Conservation (phyloP, 345 rosid species). For the Ricinus communis region DNA sequence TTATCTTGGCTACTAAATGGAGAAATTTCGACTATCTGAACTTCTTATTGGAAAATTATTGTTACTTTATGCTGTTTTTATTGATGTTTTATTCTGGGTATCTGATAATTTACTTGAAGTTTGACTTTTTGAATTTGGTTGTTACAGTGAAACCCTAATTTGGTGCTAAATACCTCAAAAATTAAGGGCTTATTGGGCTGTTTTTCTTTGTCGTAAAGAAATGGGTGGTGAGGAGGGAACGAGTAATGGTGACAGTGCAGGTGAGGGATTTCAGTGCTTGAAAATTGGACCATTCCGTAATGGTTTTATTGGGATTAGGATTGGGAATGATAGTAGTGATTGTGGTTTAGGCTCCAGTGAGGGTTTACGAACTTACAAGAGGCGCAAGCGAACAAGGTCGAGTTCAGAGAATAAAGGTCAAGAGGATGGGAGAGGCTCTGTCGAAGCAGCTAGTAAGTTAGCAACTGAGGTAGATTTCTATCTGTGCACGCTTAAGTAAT, state of each 20-base stretch:
- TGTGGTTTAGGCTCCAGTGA: slow-evolving; percentile 42
- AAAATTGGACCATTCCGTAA: slow-evolving; percentile 37
- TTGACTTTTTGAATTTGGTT: slow-evolving; percentile 16
- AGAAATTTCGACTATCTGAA: neutral
- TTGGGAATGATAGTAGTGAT: slow-evolving; percentile 36
- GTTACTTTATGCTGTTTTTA: neutral
- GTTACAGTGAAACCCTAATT: slow-evolving; percentile 39
- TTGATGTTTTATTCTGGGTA: neutral
- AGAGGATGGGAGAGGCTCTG: slow-evolving; percentile 34
- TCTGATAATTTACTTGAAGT: slow-evolving; percentile 17
- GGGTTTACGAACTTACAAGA: slow-evolving; percentile 64
- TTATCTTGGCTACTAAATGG: slow-evolving; percentile 9
- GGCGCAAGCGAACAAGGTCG: slow-evolving; percentile 50
- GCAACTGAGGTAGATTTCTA: slow-evolving; percentile 48
- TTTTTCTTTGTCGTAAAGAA: neutral
- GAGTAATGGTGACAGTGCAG: slow-evolving; percentile 36
- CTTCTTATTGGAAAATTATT: neutral
- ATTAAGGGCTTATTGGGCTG: slow-evolving; percentile 13
- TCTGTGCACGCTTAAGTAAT: neutral
- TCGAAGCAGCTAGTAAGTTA: slow-evolving; percentile 35
- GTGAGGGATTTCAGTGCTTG: slow-evolving; percentile 28
- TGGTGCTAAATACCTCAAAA: slow-evolving; percentile 21
- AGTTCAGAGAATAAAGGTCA: slow-evolving; percentile 39
- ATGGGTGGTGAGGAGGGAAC: slow-evolving; percentile 54
- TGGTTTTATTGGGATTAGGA: slow-evolving; percentile 32